These are phyloP conservation scores for Apiotrichum sp. DNA, from an alignment of 1,284 basidiomycete species.

Conservation along the genomic window DNA sequence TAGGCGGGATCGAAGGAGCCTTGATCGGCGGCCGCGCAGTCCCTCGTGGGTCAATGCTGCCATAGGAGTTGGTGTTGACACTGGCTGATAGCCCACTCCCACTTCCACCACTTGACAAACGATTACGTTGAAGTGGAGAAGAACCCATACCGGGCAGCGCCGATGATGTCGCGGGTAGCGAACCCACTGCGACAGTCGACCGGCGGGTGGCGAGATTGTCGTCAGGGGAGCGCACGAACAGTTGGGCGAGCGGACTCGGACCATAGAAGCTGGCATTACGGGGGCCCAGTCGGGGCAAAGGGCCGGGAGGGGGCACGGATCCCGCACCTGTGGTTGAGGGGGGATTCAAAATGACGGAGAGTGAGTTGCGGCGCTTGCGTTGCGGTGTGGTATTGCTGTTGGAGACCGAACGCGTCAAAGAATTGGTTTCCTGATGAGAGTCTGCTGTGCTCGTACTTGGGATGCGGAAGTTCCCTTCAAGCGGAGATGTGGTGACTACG, in stretches of 20 bases:
- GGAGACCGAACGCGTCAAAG: background rate
- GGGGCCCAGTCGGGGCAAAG: slow-evolving; percentile 8
- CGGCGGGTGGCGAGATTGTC: slow-evolving; percentile 1
- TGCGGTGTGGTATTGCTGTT: background rate
- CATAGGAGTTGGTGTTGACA: background rate
- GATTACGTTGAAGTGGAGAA: slow-evolving; percentile 1
- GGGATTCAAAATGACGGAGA: slow-evolving; percentile 10
- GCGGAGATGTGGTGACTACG: background rate
- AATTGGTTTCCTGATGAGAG: no score
- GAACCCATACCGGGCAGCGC: background rate
- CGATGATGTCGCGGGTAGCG: slow-evolving; percentile 8
- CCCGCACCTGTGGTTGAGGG: background rate
- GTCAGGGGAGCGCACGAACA: slow-evolving; percentile 32
- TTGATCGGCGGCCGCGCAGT: background rate
- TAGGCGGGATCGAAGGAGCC: background rate
- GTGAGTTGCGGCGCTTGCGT: slow-evolving; percentile 21
- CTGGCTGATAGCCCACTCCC: slow-evolving; percentile 2
- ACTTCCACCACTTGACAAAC: background rate
- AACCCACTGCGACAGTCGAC: slow-evolving; percentile 5
- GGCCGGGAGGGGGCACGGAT: background rate
- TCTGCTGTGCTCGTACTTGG: background rate
- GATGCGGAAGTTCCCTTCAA: slow-evolving; percentile 1
- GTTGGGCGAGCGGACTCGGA: slow-evolving; percentile 42
- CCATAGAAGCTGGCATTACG: slow-evolving; percentile 36
- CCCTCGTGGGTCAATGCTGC: background rate